phyloP scores from a whole-genome alignment of 768 basidiomycete species.

The Nidula microcarpa region DNA sequence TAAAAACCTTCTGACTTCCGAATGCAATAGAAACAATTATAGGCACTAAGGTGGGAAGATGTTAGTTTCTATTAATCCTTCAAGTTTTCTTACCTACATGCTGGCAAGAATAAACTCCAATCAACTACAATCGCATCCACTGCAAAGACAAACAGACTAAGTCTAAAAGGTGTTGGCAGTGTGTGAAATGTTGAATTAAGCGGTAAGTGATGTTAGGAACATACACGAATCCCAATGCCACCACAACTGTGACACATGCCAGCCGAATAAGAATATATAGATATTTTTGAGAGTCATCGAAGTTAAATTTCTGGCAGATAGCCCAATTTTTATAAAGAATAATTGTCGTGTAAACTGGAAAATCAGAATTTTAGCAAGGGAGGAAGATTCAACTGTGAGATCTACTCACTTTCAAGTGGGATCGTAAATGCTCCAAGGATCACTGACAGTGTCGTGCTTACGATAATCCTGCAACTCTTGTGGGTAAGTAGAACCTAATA shows the following conservation, averaged over 20 bases:
- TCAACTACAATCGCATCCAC: not conserved
- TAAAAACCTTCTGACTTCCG: constrained; percentile 5
- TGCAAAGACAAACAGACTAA: not conserved
- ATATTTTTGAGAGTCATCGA: constrained; percentile 1
- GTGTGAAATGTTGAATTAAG: not conserved
- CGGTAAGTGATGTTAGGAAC: too few relatives aligned
- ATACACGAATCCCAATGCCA: constrained; percentile 1
- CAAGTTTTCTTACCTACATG: too few relatives aligned
- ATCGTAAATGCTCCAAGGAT: not conserved
- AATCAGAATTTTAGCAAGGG: not conserved
- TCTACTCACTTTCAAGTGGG: constrained; percentile 4
- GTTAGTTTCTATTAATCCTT: too few relatives aligned
- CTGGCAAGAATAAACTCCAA: not conserved
- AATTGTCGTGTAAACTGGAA: constrained; percentile 1
- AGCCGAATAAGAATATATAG: constrained; percentile 1
- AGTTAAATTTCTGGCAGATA: not conserved
- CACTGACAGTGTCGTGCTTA: not conserved
- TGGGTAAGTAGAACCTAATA: not conserved
- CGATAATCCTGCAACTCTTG: not conserved
- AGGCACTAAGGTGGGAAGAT: too few relatives aligned
- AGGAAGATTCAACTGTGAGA: not conserved
- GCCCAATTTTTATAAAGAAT: constrained; percentile 4
- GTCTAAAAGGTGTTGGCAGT: not conserved
- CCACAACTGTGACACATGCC: not conserved
- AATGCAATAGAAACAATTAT: constrained; percentile 4